These are phyloP conservation scores for Barnettozyma hawaiiensis DNA, from an alignment of 1,139 yeast species.

Conservation along the genomic window DNA sequence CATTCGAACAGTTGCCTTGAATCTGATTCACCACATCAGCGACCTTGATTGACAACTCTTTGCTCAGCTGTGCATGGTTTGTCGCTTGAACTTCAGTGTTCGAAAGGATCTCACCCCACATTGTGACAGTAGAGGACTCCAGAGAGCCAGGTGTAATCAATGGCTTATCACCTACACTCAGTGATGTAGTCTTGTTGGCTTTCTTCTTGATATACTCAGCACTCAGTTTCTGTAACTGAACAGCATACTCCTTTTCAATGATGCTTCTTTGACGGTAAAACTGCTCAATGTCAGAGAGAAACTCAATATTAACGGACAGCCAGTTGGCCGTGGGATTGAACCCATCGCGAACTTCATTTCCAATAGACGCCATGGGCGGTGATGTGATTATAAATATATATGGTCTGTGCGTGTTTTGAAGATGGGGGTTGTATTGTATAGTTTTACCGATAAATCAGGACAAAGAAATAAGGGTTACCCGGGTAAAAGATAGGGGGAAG, in stretches of 20 bases:
- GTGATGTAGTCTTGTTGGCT: slow-evolving; percentile 56
- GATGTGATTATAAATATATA: neutral
- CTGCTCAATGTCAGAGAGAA: slow-evolving; percentile 72
- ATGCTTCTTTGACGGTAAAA: slow-evolving; percentile 80
- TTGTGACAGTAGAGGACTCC: slow-evolving; percentile 87
- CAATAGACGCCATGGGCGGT: slow-evolving; percentile 30
- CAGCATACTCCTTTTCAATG: slow-evolving; percentile 79
- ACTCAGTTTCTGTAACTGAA: slow-evolving; percentile 57
- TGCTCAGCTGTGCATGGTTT: slow-evolving; percentile 57
- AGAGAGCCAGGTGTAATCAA: slow-evolving; percentile 90
- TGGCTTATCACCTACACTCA: slow-evolving; percentile 91
- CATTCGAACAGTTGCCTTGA: slow-evolving; percentile 46
- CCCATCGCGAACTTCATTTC: slow-evolving; percentile 73
- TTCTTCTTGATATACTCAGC: slow-evolving; percentile 72
- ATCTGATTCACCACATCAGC: slow-evolving; percentile 58
- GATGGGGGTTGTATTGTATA: neutral
- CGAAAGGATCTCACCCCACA: slow-evolving; percentile 85
- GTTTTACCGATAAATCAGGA: neutral
- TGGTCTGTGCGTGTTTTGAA: neutral
- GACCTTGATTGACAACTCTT: slow-evolving; percentile 55
- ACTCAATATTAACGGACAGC: slow-evolving; percentile 66
- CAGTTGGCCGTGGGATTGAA: slow-evolving; percentile 73
- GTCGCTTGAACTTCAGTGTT: slow-evolving; percentile 79
- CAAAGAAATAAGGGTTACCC: neutral
- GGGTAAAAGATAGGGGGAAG: neutral